These are phyloP conservation scores for Penicillium verrucosum DNA, from an alignment of 2,329 filamentous ascomycete species.

Conservation along the genomic window DNA sequence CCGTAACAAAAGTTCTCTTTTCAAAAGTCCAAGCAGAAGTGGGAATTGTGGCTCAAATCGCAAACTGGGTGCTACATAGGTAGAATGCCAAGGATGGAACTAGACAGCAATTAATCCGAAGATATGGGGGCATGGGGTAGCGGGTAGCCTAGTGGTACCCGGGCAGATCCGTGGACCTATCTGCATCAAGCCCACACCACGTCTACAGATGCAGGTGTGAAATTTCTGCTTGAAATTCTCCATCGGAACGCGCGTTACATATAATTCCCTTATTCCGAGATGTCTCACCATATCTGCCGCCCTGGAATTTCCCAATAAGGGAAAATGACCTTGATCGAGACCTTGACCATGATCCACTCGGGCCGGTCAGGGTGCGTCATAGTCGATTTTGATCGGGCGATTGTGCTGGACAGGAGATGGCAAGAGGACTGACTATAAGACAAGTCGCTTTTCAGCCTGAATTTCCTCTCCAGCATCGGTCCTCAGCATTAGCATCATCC, in stretches of 20 bases:
- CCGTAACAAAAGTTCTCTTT: neutral
- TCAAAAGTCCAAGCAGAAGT: neutral
- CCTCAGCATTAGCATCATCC: neutral
- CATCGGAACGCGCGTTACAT: neutral
- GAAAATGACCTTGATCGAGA: no score
- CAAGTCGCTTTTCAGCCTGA: neutral
- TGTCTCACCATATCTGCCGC: neutral
- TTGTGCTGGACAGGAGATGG: neutral
- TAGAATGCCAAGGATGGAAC: neutral
- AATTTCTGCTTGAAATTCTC: neutral
- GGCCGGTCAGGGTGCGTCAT: neutral
- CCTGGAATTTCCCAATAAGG: no score
- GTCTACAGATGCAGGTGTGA: neutral
- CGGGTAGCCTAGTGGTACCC: neutral
- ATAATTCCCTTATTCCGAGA: neutral
- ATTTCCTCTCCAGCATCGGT: neutral
- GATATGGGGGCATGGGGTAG: neutral
- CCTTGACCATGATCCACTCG: neutral
- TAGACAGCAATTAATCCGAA: neutral
- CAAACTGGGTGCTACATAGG: neutral
- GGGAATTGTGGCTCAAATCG: neutral
- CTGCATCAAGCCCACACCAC: neutral
- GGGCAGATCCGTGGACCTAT: neutral
- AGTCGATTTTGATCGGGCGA: neutral
- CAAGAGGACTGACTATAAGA: neutral